These are phyloP conservation scores for Penicillium manginii DNA, from an alignment of 495 filamentous ascomycete genomes.

Conservation along the genomic window DNA sequence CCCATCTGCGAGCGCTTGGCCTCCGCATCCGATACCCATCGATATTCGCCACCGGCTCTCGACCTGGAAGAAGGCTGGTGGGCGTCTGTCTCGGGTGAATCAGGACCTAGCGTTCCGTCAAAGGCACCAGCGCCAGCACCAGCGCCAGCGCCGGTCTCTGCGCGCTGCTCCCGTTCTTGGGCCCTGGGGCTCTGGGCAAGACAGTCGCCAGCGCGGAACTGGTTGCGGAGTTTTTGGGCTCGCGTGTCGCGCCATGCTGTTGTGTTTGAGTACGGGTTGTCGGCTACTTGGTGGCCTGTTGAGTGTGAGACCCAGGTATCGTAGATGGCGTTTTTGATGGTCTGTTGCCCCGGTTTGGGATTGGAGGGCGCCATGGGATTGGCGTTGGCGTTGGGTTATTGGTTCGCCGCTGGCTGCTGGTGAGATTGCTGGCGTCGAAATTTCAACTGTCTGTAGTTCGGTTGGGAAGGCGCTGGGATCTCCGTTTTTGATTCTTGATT, in stretches of 20 bases:
- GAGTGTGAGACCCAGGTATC: slow-evolving; percentile 83
- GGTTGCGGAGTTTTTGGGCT: slow-evolving; percentile 64
- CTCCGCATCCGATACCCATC: slow-evolving; percentile 21
- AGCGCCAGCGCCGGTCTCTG: neutral
- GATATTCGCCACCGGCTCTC: slow-evolving; percentile 17
- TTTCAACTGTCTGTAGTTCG: neutral
- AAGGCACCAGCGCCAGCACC: slow-evolving; percentile 15
- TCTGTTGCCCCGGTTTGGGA: neutral
- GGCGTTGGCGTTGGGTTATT: slow-evolving; percentile 1
- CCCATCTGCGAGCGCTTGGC: slow-evolving; percentile 23
- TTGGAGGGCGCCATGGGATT: neutral
- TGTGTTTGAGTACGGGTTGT: slow-evolving; percentile 58
- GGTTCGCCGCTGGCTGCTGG: neutral
- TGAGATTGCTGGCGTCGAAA: neutral
- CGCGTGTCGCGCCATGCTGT: slow-evolving; percentile 74
- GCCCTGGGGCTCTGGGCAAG: neutral
- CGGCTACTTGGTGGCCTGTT: slow-evolving; percentile 79
- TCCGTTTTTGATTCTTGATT: no score
- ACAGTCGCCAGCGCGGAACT: slow-evolving; percentile 55
- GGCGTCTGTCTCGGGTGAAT: neutral
- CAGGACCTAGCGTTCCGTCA: slow-evolving; percentile 18
- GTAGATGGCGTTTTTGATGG: slow-evolving; percentile 55
- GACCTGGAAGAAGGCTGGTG: neutral
- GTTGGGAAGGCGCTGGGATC: no score
- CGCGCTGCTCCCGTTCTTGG: no score